A percentile compares a stretch with the other conserved stretches of the same genome.
These are phyloP conservation scores for Persicaria tinctoria DNA, from an alignment of 148 eudicot genomes.

Conservation along the genomic window DNA sequence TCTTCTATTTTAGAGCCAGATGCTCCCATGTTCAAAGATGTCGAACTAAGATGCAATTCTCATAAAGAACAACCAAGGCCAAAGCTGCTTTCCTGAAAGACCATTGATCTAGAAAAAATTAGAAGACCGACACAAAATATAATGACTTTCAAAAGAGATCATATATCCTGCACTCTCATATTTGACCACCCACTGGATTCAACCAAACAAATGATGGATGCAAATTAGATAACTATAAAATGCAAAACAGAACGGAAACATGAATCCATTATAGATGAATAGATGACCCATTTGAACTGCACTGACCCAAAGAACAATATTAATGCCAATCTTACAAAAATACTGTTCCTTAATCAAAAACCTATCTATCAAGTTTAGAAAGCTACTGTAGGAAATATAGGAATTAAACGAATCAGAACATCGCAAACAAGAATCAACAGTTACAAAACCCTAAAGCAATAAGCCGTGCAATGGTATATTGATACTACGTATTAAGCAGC, in stretches of 20 bases:
- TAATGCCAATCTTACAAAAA: not conserved
- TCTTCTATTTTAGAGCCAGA: conserved; percentile 74
- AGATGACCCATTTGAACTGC: not conserved
- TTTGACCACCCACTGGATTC: not conserved
- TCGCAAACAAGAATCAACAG: not conserved
- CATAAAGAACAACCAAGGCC: not conserved
- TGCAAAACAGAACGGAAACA: not conserved
- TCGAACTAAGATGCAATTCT: not conserved
- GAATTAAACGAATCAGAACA: not conserved
- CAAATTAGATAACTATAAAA: not conserved
- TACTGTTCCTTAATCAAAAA: not conserved
- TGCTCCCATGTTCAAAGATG: conserved; percentile 53
- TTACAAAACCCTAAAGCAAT: not conserved
- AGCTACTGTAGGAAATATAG: not conserved
- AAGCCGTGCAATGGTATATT: not conserved
- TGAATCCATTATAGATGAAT: not conserved
- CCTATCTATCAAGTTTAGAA: conserved; percentile 3
- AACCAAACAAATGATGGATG: not conserved
- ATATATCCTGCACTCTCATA: not conserved
- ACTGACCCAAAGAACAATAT: not conserved
- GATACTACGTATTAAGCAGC: not conserved
- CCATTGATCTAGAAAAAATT: not conserved
- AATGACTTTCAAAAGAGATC: not conserved
- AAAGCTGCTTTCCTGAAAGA: conserved; percentile 6
- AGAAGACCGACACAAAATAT: not conserved